Evolutionary conservation across 2,329 filamentous ascomycete genomes (phyloP), one percentile per base, ranked within the genome.

Genomic region (Emmonsiellopsis sp.): DNA sequence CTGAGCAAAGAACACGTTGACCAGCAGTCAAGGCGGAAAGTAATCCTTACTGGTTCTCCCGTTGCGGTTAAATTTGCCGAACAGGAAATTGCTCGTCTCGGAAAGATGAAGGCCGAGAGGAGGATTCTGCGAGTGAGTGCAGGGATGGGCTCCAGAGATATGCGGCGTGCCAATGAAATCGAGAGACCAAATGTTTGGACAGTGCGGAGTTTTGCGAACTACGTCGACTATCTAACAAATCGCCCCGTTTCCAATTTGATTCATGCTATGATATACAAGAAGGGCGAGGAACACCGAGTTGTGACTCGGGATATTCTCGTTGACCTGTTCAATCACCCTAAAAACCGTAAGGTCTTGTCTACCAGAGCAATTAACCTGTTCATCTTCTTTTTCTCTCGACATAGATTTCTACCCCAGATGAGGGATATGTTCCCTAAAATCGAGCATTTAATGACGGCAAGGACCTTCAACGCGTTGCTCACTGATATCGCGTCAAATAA

Each of bases 391-490:
- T 49, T 15, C 46, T 64, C 75, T 41, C 64, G 68, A 53, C 58
- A 65, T 44, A 64, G 69, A 35, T 62, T 63, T 32, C 60, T 72
- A 26, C 46, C 54, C 3, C 56, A 62, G 50, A 67, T 68, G 11
- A 65, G 66, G 37, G 37, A 53, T 1, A 56, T 76, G 6, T 70
- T 74, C 48, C 57, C 63, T 13, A 60, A 52, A 13, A 65, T 69
- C 54, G 66, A 72, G 50, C 61, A 68, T 45, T 58, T 71, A 26
- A 63, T 68, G 34, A 67, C 68, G 2, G 62, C 66, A 5, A 68
- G 73, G 40, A 73, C 71, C 5, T 76, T 71, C 58, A 77, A 77
- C 49, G 70, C 75, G 44, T 60, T 78, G 49, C 58, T 78, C 40
- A 60, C 62, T 42, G 62, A 62, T 20, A 64, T 69, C 30, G 73